Percentiles rank a stretch among this genome's conserved stretches.
Evolutionary conservation across 139 green algal species (phyloP).

Genomic region (Zygnema circumcarinatum): DNA sequence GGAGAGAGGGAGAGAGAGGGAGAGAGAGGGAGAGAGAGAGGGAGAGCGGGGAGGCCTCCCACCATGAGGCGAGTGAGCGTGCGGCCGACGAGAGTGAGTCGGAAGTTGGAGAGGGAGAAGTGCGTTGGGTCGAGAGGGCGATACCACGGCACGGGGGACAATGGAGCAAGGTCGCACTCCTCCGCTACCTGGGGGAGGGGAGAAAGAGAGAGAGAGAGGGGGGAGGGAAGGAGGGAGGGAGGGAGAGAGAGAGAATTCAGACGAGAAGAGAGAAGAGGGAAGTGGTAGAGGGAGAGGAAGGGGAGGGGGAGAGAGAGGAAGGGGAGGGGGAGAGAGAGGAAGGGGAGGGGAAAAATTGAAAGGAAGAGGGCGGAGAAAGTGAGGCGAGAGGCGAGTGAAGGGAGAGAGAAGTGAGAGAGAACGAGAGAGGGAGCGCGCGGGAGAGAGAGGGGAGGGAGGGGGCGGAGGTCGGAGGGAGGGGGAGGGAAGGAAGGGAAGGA

Average conservation of each 20-base stretch:
- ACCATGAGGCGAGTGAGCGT: slow-evolving; percentile 68
- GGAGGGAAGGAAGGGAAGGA: too few species aligned
- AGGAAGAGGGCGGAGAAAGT: too few species aligned
- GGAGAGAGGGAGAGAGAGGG: not conserved
- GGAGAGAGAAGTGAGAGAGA: too few species aligned
- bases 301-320: too few species aligned
- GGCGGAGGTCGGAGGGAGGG: too few species aligned
- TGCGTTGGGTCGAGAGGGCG: slow-evolving; percentile 61
- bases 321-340: too few species aligned
- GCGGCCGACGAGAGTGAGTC: slow-evolving; percentile 66
- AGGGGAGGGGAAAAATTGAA: too few species aligned
- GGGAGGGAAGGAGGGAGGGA: not conserved
- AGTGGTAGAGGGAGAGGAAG: not conserved
- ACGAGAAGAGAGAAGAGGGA: not conserved
- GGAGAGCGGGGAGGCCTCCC: slow-evolving; percentile 12
- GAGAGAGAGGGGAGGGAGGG: too few species aligned
- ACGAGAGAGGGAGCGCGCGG: too few species aligned
- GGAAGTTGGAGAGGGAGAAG: slow-evolving; percentile 66
- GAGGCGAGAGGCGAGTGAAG: too few species aligned
- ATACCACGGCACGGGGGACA: slow-evolving; percentile 72
- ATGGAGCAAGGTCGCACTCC: slow-evolving; percentile 66
- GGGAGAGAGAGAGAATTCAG: too few species aligned
- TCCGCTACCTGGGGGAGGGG: slow-evolving; percentile 60
- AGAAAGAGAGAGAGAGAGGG: not conserved
- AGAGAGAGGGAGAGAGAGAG: not conserved